A percentile compares a stretch with the other conserved stretches of the same genome.
phyloP scores from a whole-genome alignment of 495 filamentous ascomycete species.

The Lasiosphaeria ovina region DNA sequence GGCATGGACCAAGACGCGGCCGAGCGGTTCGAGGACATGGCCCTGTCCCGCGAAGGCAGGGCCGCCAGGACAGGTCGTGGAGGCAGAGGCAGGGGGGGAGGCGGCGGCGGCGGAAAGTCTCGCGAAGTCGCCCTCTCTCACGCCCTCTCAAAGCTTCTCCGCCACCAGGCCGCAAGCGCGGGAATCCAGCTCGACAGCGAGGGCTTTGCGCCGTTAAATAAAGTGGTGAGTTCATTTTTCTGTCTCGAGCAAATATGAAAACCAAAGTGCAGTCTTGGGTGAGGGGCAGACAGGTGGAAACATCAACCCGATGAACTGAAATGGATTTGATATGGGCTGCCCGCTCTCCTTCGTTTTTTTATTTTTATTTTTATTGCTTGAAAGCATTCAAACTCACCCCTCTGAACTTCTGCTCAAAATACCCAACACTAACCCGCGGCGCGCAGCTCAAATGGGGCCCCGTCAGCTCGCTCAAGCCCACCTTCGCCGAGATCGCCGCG shows the following conservation, averaged over 20 bases:
- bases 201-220: slow-evolving; percentile 75
- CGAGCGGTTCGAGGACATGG: slow-evolving; percentile 11
- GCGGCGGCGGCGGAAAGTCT: slow-evolving; percentile 31
- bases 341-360: no score
- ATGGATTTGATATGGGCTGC: no score
- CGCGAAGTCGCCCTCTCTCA: slow-evolving; percentile 74
- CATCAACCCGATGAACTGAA: not conserved
- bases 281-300: not conserved
- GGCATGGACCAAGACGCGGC: not conserved
- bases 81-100: slow-evolving; percentile 26
- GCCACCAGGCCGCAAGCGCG: slow-evolving; percentile 80
- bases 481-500: slow-evolving; percentile 68
- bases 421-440: not conserved
- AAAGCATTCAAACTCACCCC: not conserved
- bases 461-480: slow-evolving; percentile 65
- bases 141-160: slow-evolving; percentile 71
- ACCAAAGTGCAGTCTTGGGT: not conserved
- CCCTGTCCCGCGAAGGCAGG: not conserved
- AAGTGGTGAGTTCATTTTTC: slow-evolving; percentile 62
- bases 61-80: slow-evolving; percentile 11
- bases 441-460: slow-evolving; percentile 66
- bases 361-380: no score
- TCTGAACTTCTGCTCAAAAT: not conserved
- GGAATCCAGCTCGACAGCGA: slow-evolving; percentile 71
- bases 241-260: not conserved